Base-by-base conservation (phyloP, 2,329 filamentous ascomycete genomes). In the Pseudovirgaria hyperparasitica region DNA sequence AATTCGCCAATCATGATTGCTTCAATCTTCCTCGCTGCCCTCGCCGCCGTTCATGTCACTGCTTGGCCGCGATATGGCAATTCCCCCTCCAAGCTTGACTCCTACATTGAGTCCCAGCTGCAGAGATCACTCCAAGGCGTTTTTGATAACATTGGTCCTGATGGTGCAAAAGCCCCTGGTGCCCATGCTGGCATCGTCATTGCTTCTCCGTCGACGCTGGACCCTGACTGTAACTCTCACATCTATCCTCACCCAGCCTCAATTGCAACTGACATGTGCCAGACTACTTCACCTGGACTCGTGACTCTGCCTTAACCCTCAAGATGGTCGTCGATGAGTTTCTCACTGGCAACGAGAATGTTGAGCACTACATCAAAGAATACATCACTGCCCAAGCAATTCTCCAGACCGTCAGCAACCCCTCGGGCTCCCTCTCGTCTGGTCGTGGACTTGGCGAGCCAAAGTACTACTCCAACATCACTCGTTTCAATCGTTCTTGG, bases 221-320 rank as follows among this genome's bases (percentile, higher is more conserved):
- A 63, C 37, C 67, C 67, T 1, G 48, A 69, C 37, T 72, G 67
- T 70, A 37, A 43, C 58, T 21, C 12, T 10, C n/a, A 5, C 5
- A 12, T n/a, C n/a, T 20, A 9, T 20, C 19, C n/a, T 20, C 19
- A 20, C 9, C n/a, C n/a, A n/a, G n/a, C 19, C 9, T 9, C 19
- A 20, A 20, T 20, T 20, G 19, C 19, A n/a, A 20, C 9, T 20
- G 9, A n/a, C 19, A 20, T 9, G 9, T 20, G n/a, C n/a, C 34
- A 82, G 77, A 86, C 50, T 85, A 68, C 45, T 86, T 73, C 44
- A 82, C 77, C 1, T 87, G 81, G 81, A 82, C 75, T 2, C 62
- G 81, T 42, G 81, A 87, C 48, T 67, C 76, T 10, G 76, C 74
- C 14, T 61, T 86, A 16, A 71, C 72, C 3, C 70, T 79, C 57